Base-by-base conservation (phyloP, 306 rosid species). In the Boehmeria nivea region DNA sequence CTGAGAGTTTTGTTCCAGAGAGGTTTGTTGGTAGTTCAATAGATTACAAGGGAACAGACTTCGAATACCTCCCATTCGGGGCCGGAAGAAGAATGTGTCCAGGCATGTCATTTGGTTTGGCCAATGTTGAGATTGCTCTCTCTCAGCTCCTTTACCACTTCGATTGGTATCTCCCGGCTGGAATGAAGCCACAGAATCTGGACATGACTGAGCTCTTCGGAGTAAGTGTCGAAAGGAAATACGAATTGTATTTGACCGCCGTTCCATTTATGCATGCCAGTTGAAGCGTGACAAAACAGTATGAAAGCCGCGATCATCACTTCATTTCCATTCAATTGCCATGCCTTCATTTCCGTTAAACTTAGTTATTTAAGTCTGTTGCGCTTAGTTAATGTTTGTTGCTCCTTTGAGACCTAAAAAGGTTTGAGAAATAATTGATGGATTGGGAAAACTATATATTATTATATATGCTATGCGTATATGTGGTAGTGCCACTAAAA, bases 1-100 rank as follows among this genome's bases (percentile, higher is more conserved):
- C 47, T 1, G 46, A 55, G 60, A 55, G 45, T 12, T 37, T 55
- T 20, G 16, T 34, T 8, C 60, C 60, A 4, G 60, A 55, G 46
- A 55, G 46, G 12, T 55, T 55, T 20, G 45, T 18, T 11, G 28
- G 27, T 4, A 36, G 25, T 15, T 55, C 60, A 6, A n/a, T 33
- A 1, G 28, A 55, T 13, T 55, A 3, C 45, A 40, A 11, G n/a
- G 45, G 45, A 40, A 14, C 45, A 5, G 17, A 21, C 51, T 46
- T 46, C 27, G 24, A 55, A 13, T 10, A 6, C 12, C 5, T 46
- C 11, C 51, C 51, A 0, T 46, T 46, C 24, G 52, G 28, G 14
- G 45, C 52, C 5, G 52, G 52, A 22, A 46, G 28, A 46, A 46
- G 52, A 18, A 46, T 46, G 26, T 46, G 52, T 22, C 52, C 26